Base-by-base conservation (phyloP, 805 yeast genomes). In the Candida sphagnicola region DNA sequence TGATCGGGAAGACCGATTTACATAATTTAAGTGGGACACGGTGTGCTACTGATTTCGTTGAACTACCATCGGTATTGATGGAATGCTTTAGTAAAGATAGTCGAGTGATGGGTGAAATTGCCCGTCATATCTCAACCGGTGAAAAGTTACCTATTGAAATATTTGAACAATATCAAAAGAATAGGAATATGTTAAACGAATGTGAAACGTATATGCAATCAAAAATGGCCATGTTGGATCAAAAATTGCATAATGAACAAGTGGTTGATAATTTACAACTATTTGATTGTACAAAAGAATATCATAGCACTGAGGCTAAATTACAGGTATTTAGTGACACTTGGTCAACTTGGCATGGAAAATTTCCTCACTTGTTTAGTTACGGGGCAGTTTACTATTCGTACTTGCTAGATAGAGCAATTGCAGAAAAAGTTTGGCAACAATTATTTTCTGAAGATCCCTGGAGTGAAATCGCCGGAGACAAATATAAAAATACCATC, bases 11-110 rank as follows among this genome's bases (percentile, higher is more conserved):
- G 45, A 93, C 99, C 0, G 72, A 82, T 31, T 64, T 91, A 37
- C 99, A 93, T 57, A 93, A 89, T 57, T 83, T 91, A 6, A 82
- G 95, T 24, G 99, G 99, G 3, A 93, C 99, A 0, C 73, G 99
- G 42, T 91, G 98, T 57, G 85, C 87, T 4, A 87, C 98, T 0
- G 99, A 93, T 59, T 93, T 93, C 64, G 99, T 93, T 13, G 99
- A 93, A 59, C 65, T 93, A 31, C 99, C 99, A 1, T 88, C 96
- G 11, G 91, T 93, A n/a, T 60, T 93, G 39, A 91, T 90, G 95
- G 99, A 93, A 57, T 82, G 80, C 49, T 93, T 93, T 62, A 90
- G 95, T 16, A 77, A 80, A 33, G 91, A 86, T 55, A 79, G 82
- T 8, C 67, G 89, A 31, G 96, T 93, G 0, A 61, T 93, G 31